Evolutionary conservation across 2,329 filamentous ascomycete species (phyloP).

Genomic region (Botrytis aclada): DNA sequence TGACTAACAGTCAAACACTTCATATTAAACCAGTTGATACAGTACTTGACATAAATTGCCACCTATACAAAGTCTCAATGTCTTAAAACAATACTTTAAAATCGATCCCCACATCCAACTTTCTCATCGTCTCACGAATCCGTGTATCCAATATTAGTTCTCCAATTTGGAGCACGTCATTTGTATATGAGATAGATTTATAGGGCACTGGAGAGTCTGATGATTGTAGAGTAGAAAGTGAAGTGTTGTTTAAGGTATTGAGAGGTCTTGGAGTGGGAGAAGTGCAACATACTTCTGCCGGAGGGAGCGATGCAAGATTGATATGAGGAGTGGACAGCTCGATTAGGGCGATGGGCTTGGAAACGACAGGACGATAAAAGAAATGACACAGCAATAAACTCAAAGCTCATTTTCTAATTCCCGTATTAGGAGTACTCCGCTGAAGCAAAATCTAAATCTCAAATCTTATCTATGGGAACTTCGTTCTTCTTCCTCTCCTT

Average conservation of each 20-base stretch:
- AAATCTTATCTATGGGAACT: neutral
- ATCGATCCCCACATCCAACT: neutral
- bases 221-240: neutral
- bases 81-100: too few species aligned
- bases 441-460: neutral
- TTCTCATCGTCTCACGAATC: neutral
- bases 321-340: neutral
- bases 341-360: neutral
- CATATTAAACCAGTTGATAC: too few species aligned
- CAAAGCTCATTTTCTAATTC: neutral
- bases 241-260: neutral
- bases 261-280: neutral
- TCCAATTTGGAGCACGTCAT: neutral
- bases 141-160: neutral
- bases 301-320: neutral
- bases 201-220: neutral
- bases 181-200: neutral
- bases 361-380: neutral
- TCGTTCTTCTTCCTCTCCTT: neutral
- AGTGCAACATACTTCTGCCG: neutral
- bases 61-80: too few species aligned
- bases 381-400: rapidly evolving
- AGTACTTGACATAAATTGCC: too few species aligned
- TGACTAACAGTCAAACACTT: too few species aligned
- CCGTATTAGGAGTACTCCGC: neutral